Conservation (phyloP, 441 rosid genomes). For the Macaranga tanarius region DNA sequence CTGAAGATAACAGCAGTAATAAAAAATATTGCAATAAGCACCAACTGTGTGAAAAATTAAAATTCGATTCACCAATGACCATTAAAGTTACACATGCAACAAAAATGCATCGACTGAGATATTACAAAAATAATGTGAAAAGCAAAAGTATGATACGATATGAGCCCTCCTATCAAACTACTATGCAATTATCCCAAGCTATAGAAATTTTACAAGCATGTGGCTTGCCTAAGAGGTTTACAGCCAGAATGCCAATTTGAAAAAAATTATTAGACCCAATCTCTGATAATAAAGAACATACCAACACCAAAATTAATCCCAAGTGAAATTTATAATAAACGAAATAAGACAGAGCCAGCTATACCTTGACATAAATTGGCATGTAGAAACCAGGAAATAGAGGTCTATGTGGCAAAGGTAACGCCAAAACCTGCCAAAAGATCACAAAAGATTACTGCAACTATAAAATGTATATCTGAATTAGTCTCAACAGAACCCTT, state of each 20-base stretch:
- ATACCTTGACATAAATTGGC: slow-evolving; percentile 98
- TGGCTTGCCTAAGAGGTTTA: neutral
- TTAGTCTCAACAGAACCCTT: neutral
- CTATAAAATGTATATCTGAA: neutral
- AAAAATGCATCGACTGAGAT: neutral
- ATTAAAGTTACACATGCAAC: neutral
- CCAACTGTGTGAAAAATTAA: neutral
- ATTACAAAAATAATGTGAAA: neutral
- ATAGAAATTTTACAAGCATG: neutral
- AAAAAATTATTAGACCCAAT: neutral
- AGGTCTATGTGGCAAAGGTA: slow-evolving; percentile 91
- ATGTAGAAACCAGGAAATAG: slow-evolving; percentile 98
- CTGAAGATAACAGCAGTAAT: slow-evolving; percentile 37
- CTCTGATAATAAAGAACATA: neutral
- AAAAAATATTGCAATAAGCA: neutral
- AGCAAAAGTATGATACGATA: neutral
- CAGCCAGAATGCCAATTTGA: neutral
- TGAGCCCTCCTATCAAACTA: neutral
- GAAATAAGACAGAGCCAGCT: slow-evolving; percentile 1
- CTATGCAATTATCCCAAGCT: neutral
- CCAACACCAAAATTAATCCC: neutral
- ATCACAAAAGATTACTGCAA: slow-evolving; percentile 1
- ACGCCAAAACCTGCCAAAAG: slow-evolving; percentile 68
- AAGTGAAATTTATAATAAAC: neutral
- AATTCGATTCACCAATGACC: neutral